Base-by-base conservation (phyloP, 2,329 filamentous ascomycete genomes). In the Thelonectria rubi region DNA sequence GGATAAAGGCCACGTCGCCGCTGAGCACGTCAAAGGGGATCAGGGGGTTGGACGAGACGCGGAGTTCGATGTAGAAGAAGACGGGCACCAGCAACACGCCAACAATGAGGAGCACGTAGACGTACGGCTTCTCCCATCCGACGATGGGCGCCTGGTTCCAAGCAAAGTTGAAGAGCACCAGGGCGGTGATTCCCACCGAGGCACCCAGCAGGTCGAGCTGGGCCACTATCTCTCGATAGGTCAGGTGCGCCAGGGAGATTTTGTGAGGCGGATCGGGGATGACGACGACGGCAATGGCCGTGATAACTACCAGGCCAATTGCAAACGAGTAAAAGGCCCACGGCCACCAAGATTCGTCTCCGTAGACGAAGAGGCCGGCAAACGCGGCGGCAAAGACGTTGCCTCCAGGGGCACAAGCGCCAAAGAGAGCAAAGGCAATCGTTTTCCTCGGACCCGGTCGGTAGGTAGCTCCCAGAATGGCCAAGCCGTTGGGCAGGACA, bases 131-230 rank as follows among this genome's bases (percentile, higher is more conserved):
- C 1, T 75, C 66, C 88, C 88, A 91, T 2, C 86, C 86, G 2
- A 81, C 83, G 0, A 85, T 78, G 0, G 86, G 82, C 0, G 85
- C 87, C 69, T 91, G 87, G 60, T 88, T 90, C 86, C 86, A 90
- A 0, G 87, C 85, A 66, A 91, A 86, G 71, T 89, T 90, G 75
- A 91, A 81, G 17, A 91, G 77, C 0, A 89, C 78, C 21, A 91
- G 76, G 0, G 82, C 82, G 0, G 78, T 76, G 17, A 90, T 79
- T 1, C 88, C 87, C 1, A 76, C 68, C 1, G 75, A 32, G 0
- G 76, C 77, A 1, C 80, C 80, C 0, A 74, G 73, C 8, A 81
- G 58, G 40, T 83, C 81, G 4, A 82, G 72, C 11, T 75, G 72
- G 1, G 63, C 58, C 4, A 75, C 51, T 32, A 71, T 72, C 8